Conservation (phyloP, 2,329 filamentous ascomycete species). For the Colletotrichum cereale region DNA sequence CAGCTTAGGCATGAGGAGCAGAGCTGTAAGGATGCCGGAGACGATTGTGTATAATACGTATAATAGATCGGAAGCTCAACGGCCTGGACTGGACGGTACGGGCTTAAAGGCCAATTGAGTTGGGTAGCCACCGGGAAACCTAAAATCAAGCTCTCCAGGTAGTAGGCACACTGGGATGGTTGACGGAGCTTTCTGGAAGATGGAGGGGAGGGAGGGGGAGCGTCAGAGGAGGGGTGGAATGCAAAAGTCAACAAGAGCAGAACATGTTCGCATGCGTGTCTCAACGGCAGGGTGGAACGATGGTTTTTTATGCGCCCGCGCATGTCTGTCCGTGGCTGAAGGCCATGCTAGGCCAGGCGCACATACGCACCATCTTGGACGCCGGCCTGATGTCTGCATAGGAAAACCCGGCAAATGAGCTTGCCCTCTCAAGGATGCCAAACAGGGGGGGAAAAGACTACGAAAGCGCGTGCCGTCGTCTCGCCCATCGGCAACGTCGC, state of each 20-base stretch:
- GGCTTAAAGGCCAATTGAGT: conserved; percentile 36
- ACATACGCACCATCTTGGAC: background rate
- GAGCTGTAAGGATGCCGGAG: background rate
- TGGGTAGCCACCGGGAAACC: conserved; percentile 24
- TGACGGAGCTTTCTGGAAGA: conserved; percentile 21
- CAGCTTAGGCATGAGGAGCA: conserved; percentile 40
- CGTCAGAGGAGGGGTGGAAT: conserved; percentile 26
- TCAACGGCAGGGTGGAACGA: conserved; percentile 29
- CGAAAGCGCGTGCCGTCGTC: conserved; percentile 32
- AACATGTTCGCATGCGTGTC: conserved; percentile 31
- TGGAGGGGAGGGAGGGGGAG: conserved; percentile 26
- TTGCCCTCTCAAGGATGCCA: conserved; percentile 12
- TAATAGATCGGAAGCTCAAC: background rate
- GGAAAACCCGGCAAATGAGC: background rate
- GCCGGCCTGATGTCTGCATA: conserved; percentile 4
- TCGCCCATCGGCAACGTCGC: conserved; percentile 36
- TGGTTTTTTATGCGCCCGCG: conserved; percentile 33
- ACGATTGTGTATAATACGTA: conserved; percentile 1
- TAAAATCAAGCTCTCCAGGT: conserved; percentile 36
- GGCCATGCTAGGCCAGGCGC: background rate
- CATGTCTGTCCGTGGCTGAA: background rate
- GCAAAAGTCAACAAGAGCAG: conserved; percentile 27
- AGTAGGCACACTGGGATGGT: conserved; percentile 19
- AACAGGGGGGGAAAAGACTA: background rate
- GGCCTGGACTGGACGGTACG: background rate